Evolutionary conservation across 805 yeast species (phyloP).

Genomic region (Saccharomycopsis sp.): DNA sequence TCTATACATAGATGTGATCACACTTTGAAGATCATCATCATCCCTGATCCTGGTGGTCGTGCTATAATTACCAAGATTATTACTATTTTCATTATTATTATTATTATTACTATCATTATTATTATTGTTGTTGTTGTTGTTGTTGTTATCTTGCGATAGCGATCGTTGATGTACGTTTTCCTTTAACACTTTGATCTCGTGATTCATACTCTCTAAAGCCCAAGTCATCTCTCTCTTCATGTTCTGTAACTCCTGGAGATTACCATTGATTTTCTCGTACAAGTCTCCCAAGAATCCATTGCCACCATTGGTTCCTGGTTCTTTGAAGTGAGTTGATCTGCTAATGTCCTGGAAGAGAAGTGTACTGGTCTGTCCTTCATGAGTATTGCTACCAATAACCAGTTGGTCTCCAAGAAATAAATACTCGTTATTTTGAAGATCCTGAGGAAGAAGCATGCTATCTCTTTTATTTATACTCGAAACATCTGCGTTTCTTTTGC

Average conservation of each 20-base stretch:
- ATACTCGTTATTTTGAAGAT: not conserved
- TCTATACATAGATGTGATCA: conserved; percentile 9
- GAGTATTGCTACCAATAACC: not conserved
- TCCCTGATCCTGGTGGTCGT: not conserved
- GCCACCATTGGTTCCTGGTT: not conserved
- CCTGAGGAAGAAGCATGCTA: not conserved
- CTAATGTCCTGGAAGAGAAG: not conserved
- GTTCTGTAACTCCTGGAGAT: conserved; percentile 8
- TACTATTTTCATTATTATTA: too few species aligned
- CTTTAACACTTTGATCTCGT: conserved; percentile 23
- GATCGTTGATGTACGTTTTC: not conserved
- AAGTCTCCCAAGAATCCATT: conserved; percentile 4
- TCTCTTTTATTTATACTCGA: not conserved
- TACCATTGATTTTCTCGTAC: conserved; percentile 6
- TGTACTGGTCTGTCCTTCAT: not conserved
- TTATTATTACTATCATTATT: not conserved
- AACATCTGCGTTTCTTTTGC: not conserved
- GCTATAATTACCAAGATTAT: not conserved
- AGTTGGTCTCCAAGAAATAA: not conserved
- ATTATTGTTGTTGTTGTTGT: not conserved
- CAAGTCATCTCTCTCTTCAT: conserved; percentile 26
- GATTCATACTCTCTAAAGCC: conserved; percentile 25
- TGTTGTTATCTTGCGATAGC: not conserved
- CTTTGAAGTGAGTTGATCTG: not conserved
- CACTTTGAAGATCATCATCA: conserved; percentile 7